phyloP scores from a whole-genome alignment of 345 rosid species.

The Syzygium grande region DNA sequence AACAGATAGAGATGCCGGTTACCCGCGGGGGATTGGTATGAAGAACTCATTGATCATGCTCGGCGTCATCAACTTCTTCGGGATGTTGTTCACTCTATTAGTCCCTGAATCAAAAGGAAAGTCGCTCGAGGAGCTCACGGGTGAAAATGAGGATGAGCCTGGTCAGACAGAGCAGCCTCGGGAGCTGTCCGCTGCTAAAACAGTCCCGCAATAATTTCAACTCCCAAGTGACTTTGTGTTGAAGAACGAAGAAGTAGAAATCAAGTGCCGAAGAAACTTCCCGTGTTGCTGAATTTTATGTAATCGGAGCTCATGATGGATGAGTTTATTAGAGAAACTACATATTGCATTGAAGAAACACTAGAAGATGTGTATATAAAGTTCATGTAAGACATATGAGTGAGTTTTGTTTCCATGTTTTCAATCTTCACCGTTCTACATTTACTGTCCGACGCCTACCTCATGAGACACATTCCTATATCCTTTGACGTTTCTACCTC shows the following conservation, averaged over 20 bases:
- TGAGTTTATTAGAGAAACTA: background rate
- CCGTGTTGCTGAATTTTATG: background rate
- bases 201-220: background rate
- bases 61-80: constrained; percentile 36
- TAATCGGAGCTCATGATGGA: background rate
- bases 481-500: background rate
- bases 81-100: constrained; percentile 41
- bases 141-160: constrained; percentile 29
- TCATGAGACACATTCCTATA: background rate
- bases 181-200: background rate
- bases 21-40: constrained; percentile 55
- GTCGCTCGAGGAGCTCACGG: constrained; percentile 50
- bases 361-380: background rate
- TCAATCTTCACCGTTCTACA: background rate
- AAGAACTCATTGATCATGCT: constrained; percentile 39
- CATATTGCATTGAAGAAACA: background rate
- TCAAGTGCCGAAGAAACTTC: background rate
- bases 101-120: constrained; percentile 51
- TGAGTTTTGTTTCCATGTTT: background rate
- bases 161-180: background rate
- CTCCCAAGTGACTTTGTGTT: background rate
- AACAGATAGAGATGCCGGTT: constrained; percentile 40
- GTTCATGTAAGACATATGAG: background rate
- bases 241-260: background rate
- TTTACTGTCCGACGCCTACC: background rate